A percentile compares a stretch with the other conserved stretches of the same genome.
Evolutionary conservation across 202 grass and related monocot genomes (phyloP).

Genomic region (Dendrocalamus latiflorus): DNA sequence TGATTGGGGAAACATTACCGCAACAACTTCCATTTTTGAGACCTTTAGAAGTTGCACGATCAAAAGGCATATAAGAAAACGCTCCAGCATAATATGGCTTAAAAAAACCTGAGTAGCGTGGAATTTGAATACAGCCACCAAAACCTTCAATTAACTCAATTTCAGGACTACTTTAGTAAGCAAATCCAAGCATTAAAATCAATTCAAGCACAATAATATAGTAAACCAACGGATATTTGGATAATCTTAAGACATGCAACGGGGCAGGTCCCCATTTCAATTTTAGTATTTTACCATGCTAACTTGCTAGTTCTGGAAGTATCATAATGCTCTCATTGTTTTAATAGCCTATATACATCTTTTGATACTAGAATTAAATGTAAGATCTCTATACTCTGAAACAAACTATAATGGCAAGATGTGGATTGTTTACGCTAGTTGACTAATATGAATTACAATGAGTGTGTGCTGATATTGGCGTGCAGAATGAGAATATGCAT

Average conservation of each 20-base stretch:
- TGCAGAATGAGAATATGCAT: constrained; percentile 1
- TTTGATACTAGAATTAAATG: not conserved
- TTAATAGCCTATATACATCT: not conserved
- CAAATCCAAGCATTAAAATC: constrained; percentile 6
- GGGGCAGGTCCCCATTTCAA: not conserved
- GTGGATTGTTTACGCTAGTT: not conserved
- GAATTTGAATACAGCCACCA: not conserved
- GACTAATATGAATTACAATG: not conserved
- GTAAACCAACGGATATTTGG: not conserved
- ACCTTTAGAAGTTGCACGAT: not conserved
- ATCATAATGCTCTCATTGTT: not conserved
- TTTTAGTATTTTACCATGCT: constrained; percentile 4
- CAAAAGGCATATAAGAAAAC: not conserved
- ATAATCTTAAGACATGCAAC: not conserved
- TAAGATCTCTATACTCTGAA: not conserved
- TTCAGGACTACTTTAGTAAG: not conserved
- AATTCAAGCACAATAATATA: not conserved
- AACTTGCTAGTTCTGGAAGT: not conserved
- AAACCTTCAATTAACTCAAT: not conserved
- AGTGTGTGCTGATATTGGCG: not conserved
- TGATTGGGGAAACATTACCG: not conserved
- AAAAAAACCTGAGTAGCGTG: not conserved
- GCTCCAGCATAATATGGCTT: not conserved
- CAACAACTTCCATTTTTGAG: not conserved
- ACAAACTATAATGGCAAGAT: not conserved